Evolutionary conservation across 2,329 filamentous ascomycete genomes (phyloP).

Genomic region (Nemania sp.): DNA sequence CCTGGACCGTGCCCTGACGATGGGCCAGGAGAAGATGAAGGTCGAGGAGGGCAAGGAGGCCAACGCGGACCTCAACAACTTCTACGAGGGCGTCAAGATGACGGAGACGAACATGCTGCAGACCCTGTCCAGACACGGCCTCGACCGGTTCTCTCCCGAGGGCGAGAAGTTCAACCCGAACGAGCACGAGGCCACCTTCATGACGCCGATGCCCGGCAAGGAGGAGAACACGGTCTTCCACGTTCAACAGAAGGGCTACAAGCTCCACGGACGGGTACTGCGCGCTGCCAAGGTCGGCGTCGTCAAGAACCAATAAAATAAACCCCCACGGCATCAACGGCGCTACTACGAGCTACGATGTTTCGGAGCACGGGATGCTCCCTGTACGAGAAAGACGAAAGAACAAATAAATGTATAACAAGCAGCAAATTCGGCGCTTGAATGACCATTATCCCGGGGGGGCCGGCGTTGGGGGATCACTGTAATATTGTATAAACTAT

Average conservation of each 20-base stretch:
- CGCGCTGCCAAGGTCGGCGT: conserved; percentile 95
- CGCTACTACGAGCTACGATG: background rate
- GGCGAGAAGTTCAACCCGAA: conserved; percentile 94
- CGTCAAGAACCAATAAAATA: conserved; percentile 71
- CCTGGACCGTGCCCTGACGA: conserved; percentile 86
- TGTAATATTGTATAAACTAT: conserved; percentile 37
- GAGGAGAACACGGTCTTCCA: conserved; percentile 89
- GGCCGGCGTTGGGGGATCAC: conserved; percentile 34
- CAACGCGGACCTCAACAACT: conserved; percentile 71
- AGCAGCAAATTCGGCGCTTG: conserved; percentile 31
- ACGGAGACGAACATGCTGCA: conserved; percentile 86
- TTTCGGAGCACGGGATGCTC: conserved; percentile 28
- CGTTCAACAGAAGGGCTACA: conserved; percentile 95
- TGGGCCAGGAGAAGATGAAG: conserved; percentile 76
- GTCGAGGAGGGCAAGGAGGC: conserved; percentile 39
- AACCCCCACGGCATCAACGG: conserved; percentile 7
- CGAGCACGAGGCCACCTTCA: conserved; percentile 94
- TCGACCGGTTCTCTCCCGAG: conserved; percentile 84
- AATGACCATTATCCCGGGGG: conserved; percentile 27
- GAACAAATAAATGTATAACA: conserved; percentile 34
- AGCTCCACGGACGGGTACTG: conserved; percentile 85
- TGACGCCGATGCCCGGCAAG: conserved; percentile 84
- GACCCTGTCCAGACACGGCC: conserved; percentile 90
- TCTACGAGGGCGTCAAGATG: conserved; percentile 93
- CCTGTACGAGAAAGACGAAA: conserved; percentile 31